Evolutionary conservation across 116 monocot species (phyloP), one percentile per base, ranked within the genome.

Genomic region (Posidonia oceanica): DNA sequence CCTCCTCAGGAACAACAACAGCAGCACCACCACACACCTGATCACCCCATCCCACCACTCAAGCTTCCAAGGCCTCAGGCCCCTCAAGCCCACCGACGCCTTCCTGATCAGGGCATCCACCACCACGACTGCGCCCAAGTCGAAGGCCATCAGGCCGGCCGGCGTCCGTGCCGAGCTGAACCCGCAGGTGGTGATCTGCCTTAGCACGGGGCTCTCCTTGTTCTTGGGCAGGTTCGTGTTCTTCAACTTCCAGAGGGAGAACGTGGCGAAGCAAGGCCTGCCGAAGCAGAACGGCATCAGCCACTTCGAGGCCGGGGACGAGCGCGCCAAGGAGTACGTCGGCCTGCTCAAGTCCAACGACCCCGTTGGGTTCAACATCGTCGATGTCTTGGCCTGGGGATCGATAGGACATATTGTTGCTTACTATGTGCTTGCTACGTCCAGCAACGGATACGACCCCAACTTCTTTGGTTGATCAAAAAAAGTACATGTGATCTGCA

Each of bases 191-290:
- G 93, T 98, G 62, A 98, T 98, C 82, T 87, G 93, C 80, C 80
- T 98, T 36, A 90, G 93, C 84, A 98, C 93, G 0, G 93, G 97
- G 1, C 84, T 98, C 14, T 98, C 93, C 23, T 84, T 98, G 63
- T 98, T 98, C 85, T 77, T 98, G 13, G 97, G 97, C 40, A 78
- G 97, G 36, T 98, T 98, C 83, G 90, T 98, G 21, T 98, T 98
- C 87, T 98, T 98, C 90, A 98, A 98, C 86, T 98, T 98, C 85
- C 97, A 98, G 79, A 58, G 97, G 23, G 97, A 93, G 89, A 98
- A 98, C 75, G 85, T 93, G 52, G 97, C 93, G 13, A 93, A 98
- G 81, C 97, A 98, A 71, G 93, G 80, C 10, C 38, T 96, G 77
- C 97, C 97, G 56, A 69, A 74, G 79, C 98, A 98, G 82, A 98